Base-by-base conservation (phyloP, 169 alveolate species). In the Cryptosporidium canis region DNA sequence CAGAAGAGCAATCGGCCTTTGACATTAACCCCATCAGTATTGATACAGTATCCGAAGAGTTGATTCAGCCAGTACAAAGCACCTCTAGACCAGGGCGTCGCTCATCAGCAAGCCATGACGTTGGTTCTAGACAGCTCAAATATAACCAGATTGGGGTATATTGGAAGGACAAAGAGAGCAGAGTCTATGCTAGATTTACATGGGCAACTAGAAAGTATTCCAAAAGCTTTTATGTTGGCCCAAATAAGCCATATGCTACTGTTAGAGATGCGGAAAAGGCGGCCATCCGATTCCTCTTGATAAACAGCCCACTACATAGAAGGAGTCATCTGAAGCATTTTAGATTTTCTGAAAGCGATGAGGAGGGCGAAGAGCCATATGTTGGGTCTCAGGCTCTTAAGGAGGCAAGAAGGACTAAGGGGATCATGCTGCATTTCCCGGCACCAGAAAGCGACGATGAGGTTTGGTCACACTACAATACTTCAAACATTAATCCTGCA, bases 161-260 rank as follows among this genome's bases (percentile, higher is more conserved):
- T 65, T 68, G 90, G 83, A 83, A 83, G 31, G 90, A 68, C 41
- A 68, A 83, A 43, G 83, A 68, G 65, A 83, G 90, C 33, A 63
- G 90, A 18, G 90, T 83, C 1, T 83, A 83, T 65, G 90, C 90
- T 14, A 83, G 87, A n/a, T 77, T 77, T 77, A 77, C 87, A 41
- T 77, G 87, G 87, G 87, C 87, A 8, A 77, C 87, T 7, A 53
- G 87, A 39, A 77, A 77, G 63, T 77, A 77, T 44, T 77, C 87
- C 12, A 77, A 77, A 58, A 77, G 87, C 35, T 77, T 77, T 61
- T 77, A 77, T 41, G 87, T 77, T 12, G 87, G 87, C 8, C 87
- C 87, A 1, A 77, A 77, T 24, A 77, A 77, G 39, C 87, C 87
- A 77, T 77, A 77, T 43, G 87, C 87, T 35, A 77, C 87, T 11